Percentiles rank a stretch among this genome's conserved stretches.
Conservation (phyloP, 371 early-diverging fungal species). For the Capniomyces stellatus region DNA sequence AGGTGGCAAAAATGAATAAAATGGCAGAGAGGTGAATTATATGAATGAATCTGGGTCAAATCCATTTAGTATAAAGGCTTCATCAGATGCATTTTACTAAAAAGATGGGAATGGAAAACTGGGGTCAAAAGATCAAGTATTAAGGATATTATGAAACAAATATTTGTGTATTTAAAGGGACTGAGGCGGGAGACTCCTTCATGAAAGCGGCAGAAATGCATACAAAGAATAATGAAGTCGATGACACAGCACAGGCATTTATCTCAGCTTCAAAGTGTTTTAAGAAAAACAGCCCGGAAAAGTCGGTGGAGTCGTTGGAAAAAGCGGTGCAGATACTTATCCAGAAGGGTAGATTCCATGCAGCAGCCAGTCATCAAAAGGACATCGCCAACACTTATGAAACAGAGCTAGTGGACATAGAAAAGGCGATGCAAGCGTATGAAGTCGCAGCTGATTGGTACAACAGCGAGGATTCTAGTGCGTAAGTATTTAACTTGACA, state of each 20-base stretch:
- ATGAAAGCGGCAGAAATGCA: conserved; percentile 57
- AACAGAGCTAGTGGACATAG: conserved; percentile 59
- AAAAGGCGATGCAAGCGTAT: conserved; percentile 67
- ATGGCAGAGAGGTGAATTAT: no score
- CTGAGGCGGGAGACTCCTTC: conserved; percentile 83
- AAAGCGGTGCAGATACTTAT: conserved; percentile 60
- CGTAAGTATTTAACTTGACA: conserved; percentile 26
- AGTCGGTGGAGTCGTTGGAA: conserved; percentile 50
- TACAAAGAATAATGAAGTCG: conserved; percentile 40
- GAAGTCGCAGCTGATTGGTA: conserved; percentile 83
- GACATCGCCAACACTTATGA: conserved; percentile 89
- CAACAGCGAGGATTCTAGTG: conserved; percentile 67
- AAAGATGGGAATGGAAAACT: no score
- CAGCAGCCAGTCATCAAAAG: conserved; percentile 82
- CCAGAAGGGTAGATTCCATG: conserved; percentile 68
- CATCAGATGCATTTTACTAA: no score
- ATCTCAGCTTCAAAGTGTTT: conserved; percentile 72
- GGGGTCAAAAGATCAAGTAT: no score
- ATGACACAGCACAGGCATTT: conserved; percentile 69
- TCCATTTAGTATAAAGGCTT: no score
- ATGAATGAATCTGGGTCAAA: no score
- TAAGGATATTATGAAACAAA: no score
- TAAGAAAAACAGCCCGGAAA: conserved; percentile 64
- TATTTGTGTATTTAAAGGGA: conserved; percentile 38
- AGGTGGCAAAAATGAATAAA: no score